phyloP scores from a whole-genome alignment of 106 monocot genomes.

The Dendrobium huoshanense region DNA sequence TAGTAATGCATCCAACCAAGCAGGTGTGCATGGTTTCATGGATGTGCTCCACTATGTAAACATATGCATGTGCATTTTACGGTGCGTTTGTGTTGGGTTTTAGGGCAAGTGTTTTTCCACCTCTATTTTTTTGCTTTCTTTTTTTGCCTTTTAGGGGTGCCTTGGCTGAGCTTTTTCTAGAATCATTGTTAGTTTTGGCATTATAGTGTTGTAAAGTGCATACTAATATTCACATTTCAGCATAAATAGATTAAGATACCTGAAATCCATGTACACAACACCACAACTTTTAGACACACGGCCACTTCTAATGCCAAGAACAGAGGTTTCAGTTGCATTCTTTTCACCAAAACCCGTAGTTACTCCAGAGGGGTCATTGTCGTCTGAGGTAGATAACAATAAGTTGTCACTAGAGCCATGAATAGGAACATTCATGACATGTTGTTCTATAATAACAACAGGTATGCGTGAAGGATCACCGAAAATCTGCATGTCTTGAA shows the following conservation, averaged over 20 bases:
- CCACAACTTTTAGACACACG: constrained; percentile 57
- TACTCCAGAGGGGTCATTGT: constrained; percentile 24
- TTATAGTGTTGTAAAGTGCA: not conserved
- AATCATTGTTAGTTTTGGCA: not conserved
- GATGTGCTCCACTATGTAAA: not conserved
- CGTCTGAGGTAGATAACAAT: constrained; percentile 18
- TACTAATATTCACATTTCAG: not conserved
- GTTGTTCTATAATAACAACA: constrained; percentile 80
- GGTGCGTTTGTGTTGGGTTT: not conserved
- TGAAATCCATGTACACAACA: constrained; percentile 99
- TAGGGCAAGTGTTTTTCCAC: not conserved
- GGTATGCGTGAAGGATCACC: constrained; percentile 82
- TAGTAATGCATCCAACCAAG: not conserved
- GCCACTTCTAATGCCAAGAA: constrained; percentile 29
- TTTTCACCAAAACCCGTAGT: constrained; percentile 20
- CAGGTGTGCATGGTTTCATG: not conserved
- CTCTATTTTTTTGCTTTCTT: not conserved
- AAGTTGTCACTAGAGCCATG: constrained; percentile 40
- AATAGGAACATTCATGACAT: constrained; percentile 57
- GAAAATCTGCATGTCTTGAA: constrained; percentile 96
- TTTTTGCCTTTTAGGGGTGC: too few species aligned
- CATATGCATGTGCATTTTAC: not conserved
- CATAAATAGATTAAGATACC: constrained; percentile 22
- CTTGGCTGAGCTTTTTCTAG: not conserved
- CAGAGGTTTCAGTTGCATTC: constrained; percentile 17